Base-by-base conservation (phyloP, 1,139 yeast genomes). In the Pichia sp. region DNA sequence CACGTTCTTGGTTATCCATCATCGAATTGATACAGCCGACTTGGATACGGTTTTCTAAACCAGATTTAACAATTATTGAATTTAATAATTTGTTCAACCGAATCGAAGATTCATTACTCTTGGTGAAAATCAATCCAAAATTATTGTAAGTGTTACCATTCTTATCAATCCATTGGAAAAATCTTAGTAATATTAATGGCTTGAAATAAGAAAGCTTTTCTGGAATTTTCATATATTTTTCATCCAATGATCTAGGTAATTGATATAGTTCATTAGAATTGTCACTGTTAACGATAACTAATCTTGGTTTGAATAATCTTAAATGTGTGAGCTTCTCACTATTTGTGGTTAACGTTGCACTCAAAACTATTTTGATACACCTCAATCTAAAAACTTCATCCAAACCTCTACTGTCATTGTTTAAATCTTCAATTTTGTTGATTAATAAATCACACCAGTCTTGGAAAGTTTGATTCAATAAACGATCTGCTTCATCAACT, bases 331-430 rank as follows among this genome's bases (percentile, higher is more conserved):
- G 70, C 60, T 87, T 87, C 32, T 94, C 96, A 0, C 97, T 90
- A 65, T 91, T 96, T 1, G 96, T 84, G 3, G 97, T 90, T 49
- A 94, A 74, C 0, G 99, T 93, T 7, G 99, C 99, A 36, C 96
- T 85, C 61, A 93, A 90, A 4, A 93, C 75, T 65, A 93, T 74
- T 58, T 91, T 90, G 36, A 68, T 41, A 65, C 70, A 58, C 57
- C 67, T 68, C 69, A 54, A 58, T 62, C 32, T 65, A 63, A 57
- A 68, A 52, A 38, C 49, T 4, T 28, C 10, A 42, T 42, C 53
- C 9, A 52, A 20, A 12, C 42, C 45, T 17, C 31, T 22, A 46
- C 67, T 66, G 15, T 59, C 46, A 61, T 40, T 67, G 67, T 4
- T 36, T 28, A 14, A 59, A 10, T 52, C 53, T 34, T 77, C 78